Evolutionary conservation across 768 basidiomycete species (phyloP).

Genomic region (Rhizopogon salebrosus): DNA sequence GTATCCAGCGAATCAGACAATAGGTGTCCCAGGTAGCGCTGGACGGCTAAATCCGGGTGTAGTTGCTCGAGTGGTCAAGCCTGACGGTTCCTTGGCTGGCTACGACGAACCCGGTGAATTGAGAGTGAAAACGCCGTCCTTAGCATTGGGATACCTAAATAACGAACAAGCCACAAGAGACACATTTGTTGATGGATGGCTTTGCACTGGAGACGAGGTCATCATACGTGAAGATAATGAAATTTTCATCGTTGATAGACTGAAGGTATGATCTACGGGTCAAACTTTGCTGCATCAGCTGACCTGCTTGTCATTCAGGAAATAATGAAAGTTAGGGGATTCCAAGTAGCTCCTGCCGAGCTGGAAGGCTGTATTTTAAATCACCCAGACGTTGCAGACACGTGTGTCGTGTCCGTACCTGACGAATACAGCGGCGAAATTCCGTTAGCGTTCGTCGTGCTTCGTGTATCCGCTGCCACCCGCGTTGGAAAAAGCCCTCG

Average conservation of each 20-base stretch:
- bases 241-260: conserved; percentile 55
- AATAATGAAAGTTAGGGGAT: conserved; percentile 67
- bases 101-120: conserved; percentile 60
- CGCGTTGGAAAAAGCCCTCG: conserved; percentile 25
- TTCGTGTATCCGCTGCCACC: conserved; percentile 34
- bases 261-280: conserved; percentile 44
- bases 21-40: conserved; percentile 49
- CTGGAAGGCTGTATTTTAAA: conserved; percentile 59
- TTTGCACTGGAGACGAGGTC: conserved; percentile 65
- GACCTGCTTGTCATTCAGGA: conserved; percentile 37
- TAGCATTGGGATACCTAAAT: conserved; percentile 44
- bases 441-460: conserved; percentile 64
- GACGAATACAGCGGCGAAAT: conserved; percentile 73
- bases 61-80: conserved; percentile 48
- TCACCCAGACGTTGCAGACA: conserved; percentile 54
- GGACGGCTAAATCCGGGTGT: conserved; percentile 48
- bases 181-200: conserved; percentile 71
- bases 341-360: conserved; percentile 74
- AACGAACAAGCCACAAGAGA: conserved; percentile 61
- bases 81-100: conserved; percentile 50
- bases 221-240: conserved; percentile 49
- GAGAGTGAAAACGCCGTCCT: conserved; percentile 36
- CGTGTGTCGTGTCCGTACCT: conserved; percentile 60
- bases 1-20: conserved; percentile 40
- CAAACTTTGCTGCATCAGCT: not conserved